Evolutionary conservation across 805 yeast genomes (phyloP), one percentile per base, ranked within the genome.

Genomic region (Candida ascalaphidarum): DNA sequence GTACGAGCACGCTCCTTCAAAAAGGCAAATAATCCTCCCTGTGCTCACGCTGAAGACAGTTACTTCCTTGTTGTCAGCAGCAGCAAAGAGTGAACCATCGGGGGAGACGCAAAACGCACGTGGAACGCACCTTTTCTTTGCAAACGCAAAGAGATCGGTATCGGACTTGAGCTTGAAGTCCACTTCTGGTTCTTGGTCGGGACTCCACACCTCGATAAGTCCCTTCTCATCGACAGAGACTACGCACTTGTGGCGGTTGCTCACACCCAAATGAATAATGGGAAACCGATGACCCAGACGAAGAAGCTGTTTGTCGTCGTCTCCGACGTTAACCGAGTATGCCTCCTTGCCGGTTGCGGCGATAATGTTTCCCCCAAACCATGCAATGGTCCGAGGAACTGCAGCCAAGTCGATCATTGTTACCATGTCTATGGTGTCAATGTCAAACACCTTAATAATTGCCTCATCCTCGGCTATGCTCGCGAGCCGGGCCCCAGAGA

Each of bases 81-180:
- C n/a, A 7, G 18, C 18, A 6, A 7, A 8, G 8, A 17, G 8
- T 6, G 8, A 7, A 8, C 18, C 18, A 17, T 17, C 18, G n/a
- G n/a, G n/a, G n/a, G n/a, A n/a, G n/a, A n/a, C n/a, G n/a, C n/a
- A n/a, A n/a, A n/a, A n/a, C n/a, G n/a, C n/a, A n/a, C n/a, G n/a
- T n/a, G n/a, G n/a, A 7, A 17, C 18, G 6, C 18, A 6, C 8
- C 13, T 15, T 11, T 22, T 17, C 21, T 35, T 31, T 8, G 50
- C 61, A 36, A 57, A 52, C 11, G 52, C 56, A 33, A 57, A 40
- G 25, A 48, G 37, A 33, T 61, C 61, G 1, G 72, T 66, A 23
- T 51, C 43, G 18, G 63, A 47, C 35, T 66, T 65, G 35, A 43
- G 37, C 21, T 48, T 46, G 41, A 61, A 66, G 11, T 26, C 17